Conservation (phyloP, 257 asterid species). For the Fraxinus cuspidata region DNA sequence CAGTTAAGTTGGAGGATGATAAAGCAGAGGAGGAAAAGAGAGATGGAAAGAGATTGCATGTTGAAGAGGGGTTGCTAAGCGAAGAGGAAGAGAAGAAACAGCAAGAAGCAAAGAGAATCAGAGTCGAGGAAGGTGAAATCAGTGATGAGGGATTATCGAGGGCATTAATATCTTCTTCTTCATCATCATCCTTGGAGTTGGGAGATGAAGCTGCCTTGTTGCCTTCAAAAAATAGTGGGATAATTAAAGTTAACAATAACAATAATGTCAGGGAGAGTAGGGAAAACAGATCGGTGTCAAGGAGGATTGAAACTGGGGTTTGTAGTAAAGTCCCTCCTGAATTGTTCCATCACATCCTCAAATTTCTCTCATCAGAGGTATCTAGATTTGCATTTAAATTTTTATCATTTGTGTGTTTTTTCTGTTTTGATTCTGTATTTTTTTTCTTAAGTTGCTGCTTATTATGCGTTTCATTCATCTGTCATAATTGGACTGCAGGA, state of each 20-base stretch:
- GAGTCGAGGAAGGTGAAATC: conserved; percentile 44
- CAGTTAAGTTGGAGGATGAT: conserved; percentile 1
- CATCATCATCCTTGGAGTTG: conserved; percentile 31
- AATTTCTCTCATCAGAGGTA: conserved; percentile 83
- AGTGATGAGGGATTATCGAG: conserved; percentile 34
- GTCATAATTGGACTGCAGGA: conserved; percentile 51
- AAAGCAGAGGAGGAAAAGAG: conserved; percentile 39
- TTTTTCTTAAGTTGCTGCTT: conserved; percentile 12
- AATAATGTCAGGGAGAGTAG: conserved; percentile 29
- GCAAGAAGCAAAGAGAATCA: conserved; percentile 50
- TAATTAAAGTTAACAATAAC: conserved; percentile 14
- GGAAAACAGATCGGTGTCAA: conserved; percentile 30
- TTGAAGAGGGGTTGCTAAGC: conserved; percentile 42
- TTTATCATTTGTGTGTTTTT: not conserved
- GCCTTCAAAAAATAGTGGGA: conserved; percentile 30
- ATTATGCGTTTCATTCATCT: conserved; percentile 11
- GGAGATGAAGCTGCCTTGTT: conserved; percentile 42
- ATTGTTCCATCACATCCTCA: conserved; percentile 68
- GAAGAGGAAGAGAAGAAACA: conserved; percentile 49
- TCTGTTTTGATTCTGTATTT: not conserved
- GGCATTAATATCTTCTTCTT: conserved; percentile 33
- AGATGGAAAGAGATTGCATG: conserved; percentile 43
- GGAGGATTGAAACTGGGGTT: conserved; percentile 59
- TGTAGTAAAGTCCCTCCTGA: conserved; percentile 73
- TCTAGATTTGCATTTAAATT: conserved; percentile 6